phyloP scores from a whole-genome alignment of 139 green algal species.

The Chlorella sorokiniana region DNA sequence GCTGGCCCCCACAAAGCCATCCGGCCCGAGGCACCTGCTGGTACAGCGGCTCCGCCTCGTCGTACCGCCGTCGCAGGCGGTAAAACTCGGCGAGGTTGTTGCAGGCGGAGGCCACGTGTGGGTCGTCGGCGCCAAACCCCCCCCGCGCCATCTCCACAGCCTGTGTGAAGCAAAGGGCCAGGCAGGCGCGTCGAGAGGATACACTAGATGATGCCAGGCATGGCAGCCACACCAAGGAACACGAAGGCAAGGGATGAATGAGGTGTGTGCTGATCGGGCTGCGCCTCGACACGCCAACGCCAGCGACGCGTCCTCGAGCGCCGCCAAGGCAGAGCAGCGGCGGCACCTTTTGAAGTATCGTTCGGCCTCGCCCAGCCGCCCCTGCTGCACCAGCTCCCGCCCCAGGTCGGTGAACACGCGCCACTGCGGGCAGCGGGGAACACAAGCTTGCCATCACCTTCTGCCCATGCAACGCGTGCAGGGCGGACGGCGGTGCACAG shows the following conservation, averaged over 20 bases:
- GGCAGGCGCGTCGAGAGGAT: background rate
- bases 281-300: background rate
- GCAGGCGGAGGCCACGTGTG: constrained; percentile 67
- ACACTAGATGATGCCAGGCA: background rate
- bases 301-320: background rate
- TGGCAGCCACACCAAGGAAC: too few relatives aligned
- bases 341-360: constrained; percentile 43
- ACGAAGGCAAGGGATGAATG: too few relatives aligned
- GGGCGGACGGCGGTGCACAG: too few relatives aligned
- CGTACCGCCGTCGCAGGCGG: constrained; percentile 57
- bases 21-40: constrained; percentile 43
- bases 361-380: constrained; percentile 63
- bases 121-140: constrained; percentile 70
- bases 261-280: too few relatives aligned
- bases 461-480: too few relatives aligned
- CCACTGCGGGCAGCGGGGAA: constrained; percentile 28
- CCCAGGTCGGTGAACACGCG: constrained; percentile 49
- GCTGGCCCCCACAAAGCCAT: too few relatives aligned
- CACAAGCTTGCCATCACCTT: background rate
- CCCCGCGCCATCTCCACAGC: constrained; percentile 56
- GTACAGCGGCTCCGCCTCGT: constrained; percentile 70
- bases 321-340: background rate
- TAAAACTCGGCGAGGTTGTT: constrained; percentile 83
- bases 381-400: constrained; percentile 37
- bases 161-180: background rate